These are phyloP conservation scores for Gastrodia elata DNA, from an alignment of 106 monocot species.

Conservation along the genomic window DNA sequence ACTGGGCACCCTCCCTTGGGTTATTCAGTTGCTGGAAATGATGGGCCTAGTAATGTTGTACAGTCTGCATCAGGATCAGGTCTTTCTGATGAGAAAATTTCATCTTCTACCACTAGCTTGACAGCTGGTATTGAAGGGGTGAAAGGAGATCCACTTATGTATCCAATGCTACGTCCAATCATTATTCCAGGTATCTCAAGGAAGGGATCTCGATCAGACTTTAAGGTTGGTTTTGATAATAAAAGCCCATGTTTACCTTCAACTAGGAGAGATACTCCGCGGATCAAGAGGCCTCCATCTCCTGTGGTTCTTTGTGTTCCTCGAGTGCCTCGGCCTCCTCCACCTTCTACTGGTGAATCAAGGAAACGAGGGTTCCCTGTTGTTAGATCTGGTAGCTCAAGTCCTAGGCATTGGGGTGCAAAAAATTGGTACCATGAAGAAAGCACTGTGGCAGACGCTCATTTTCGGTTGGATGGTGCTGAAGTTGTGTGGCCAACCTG, in stretches of 20 bases:
- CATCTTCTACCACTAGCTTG: constrained; percentile 26
- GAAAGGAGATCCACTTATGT: constrained; percentile 72
- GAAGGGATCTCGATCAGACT: constrained; percentile 76
- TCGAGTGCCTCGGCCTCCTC: constrained; percentile 58
- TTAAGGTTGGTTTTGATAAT: constrained; percentile 53
- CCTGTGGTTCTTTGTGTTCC: constrained; percentile 97
- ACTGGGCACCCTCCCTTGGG: constrained; percentile 37
- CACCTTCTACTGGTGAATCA: constrained; percentile 79
- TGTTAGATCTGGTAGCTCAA: constrained; percentile 98
- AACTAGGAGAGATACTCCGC: constrained; percentile 49
- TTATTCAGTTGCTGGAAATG: constrained; percentile 44
- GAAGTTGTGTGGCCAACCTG: constrained; percentile 93
- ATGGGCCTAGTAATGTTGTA: constrained; percentile 21
- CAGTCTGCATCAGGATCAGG: constrained; percentile 36
- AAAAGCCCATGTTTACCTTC: constrained; percentile 80
- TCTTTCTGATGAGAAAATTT: constrained; percentile 33
- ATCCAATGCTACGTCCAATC: constrained; percentile 79
- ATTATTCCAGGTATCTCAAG: constrained; percentile 70
- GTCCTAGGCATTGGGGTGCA: constrained; percentile 88
- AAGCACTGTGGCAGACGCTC: constrained; percentile 24
- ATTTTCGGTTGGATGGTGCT: constrained; percentile 58
- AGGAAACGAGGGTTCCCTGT: constrained; percentile 79
- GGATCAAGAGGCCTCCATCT: constrained; percentile 76
- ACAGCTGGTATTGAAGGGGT: constrained; percentile 42
- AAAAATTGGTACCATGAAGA: constrained; percentile 64